Base-by-base conservation (phyloP, 2,329 filamentous ascomycete genomes). In the Fusarium luffae region DNA sequence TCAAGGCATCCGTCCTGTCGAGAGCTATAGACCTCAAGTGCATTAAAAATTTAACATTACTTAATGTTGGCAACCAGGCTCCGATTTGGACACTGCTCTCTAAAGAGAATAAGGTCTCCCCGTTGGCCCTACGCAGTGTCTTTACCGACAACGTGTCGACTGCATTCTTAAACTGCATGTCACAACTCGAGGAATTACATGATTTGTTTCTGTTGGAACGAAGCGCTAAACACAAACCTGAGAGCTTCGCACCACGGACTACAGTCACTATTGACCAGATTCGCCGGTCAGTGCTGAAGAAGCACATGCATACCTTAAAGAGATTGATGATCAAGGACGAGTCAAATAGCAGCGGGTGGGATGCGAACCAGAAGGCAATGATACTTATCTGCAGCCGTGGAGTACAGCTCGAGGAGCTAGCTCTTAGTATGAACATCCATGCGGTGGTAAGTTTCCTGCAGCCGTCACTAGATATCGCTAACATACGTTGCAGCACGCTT, bases 21-120 rank as follows among this genome's bases (percentile, higher is more conserved):
- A 81, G 83, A 28, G 86, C 86, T 1, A 78, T 91, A 37, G 87
- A 91, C 69, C 72, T 91, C 5, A 80, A 80, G n/a, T 80, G 81
- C 6, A 79, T 92, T n/a, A 84, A 80, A 68, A 83, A 82, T 48
- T 79, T 92, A 19, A 89, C 88, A 2, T 80, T 92, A 25, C 83
- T 92, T 47, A 90, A 89, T 66, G 88, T 91, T 19, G 89, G 89
- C 3, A 81, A 85, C 7, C 89, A 92, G 74, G 82, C 82, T 28
- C 80, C 84, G 0, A 85, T 91, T 66, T 92, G 89, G 89, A 79
- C 81, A 3, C 77, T 86, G 58, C 77, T 91, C 43, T 78, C 82
- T 19, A 86, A 84, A 68, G 83, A 89, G 70, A 88, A 90, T 74
- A 82, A 82, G 52, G 71, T 80, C 2, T 77, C 80, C 11, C 83